A percentile compares a stretch with the other conserved stretches of the same genome.
These are phyloP conservation scores for Leccinum truebloodii DNA, from an alignment of 768 basidiomycete genomes.

Conservation along the genomic window DNA sequence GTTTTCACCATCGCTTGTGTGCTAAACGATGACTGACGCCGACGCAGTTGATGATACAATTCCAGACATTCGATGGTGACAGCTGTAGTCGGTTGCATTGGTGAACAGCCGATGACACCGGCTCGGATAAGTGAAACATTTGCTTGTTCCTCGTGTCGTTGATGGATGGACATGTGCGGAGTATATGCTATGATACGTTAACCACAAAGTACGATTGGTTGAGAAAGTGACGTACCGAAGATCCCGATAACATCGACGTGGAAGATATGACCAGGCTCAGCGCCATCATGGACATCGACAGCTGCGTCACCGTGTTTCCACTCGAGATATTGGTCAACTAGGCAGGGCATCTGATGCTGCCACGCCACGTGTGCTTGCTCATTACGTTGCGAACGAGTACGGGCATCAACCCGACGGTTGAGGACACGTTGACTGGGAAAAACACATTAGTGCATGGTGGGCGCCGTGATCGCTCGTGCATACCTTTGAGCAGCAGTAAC, in stretches of 20 bases:
- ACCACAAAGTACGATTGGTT: background rate
- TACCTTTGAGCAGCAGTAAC: background rate
- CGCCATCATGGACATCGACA: background rate
- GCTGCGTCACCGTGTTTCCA: background rate
- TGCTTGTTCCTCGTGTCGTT: background rate
- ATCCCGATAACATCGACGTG: background rate
- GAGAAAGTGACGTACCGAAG: background rate
- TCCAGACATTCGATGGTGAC: background rate
- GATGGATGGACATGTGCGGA: background rate
- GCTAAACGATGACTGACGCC: background rate
- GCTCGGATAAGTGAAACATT: background rate
- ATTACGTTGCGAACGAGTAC: background rate
- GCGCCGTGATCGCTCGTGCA: background rate
- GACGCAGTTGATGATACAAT: background rate
- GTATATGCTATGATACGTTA: background rate
- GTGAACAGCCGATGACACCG: background rate
- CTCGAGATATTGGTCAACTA: background rate
- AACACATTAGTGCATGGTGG: background rate
- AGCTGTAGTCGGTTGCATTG: background rate
- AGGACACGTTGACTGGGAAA: background rate
- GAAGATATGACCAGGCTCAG: background rate
- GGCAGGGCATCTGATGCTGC: background rate
- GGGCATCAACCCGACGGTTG: background rate
- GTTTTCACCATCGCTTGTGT: conserved; percentile 1
- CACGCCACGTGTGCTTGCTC: background rate